Percentiles rank a stretch among this genome's conserved stretches.
Conservation (phyloP, 2,329 filamentous ascomycete genomes). For the Cordyceps javanica region DNA sequence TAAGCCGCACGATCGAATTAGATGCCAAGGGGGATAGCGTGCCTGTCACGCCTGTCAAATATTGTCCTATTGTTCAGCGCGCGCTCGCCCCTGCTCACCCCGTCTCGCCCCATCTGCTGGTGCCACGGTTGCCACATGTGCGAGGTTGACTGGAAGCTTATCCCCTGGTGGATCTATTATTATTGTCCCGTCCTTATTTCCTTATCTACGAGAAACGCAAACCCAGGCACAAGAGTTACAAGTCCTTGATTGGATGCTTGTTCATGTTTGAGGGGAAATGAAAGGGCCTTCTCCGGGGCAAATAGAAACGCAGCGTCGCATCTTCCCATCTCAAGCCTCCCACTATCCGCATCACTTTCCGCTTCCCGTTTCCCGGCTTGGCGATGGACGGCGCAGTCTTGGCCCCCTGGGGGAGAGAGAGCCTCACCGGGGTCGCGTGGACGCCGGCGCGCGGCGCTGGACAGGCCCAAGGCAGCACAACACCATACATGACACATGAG, state of each 20-base stretch:
- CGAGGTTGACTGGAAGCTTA: not conserved
- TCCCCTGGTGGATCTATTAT: not conserved
- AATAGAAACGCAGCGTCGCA: not conserved
- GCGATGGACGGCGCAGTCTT: not conserved
- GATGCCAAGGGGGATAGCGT: constrained; percentile 3
- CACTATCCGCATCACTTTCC: not conserved
- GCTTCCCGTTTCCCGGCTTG: constrained; percentile 1
- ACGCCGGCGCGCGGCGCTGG: not conserved
- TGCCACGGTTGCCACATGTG: not conserved
- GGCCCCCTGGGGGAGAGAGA: not conserved
- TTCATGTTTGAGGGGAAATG: not conserved
- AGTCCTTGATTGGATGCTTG: not conserved
- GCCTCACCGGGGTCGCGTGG: not conserved
- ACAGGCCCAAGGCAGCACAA: not conserved
- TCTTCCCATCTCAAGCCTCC: not conserved
- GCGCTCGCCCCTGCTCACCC: too few relatives aligned
- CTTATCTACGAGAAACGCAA: not conserved
- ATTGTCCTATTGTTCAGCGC: not conserved
- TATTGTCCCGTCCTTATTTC: not conserved
- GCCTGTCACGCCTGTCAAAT: constrained; percentile 1
- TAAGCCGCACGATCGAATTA: constrained; percentile 5
- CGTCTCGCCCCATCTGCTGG: not conserved
- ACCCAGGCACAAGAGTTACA: not conserved
- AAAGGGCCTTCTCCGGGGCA: not conserved
- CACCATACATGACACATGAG: too few relatives aligned